Base-by-base conservation (phyloP, 2,329 filamentous ascomycete species). In the Colletotrichum aenigma region DNA sequence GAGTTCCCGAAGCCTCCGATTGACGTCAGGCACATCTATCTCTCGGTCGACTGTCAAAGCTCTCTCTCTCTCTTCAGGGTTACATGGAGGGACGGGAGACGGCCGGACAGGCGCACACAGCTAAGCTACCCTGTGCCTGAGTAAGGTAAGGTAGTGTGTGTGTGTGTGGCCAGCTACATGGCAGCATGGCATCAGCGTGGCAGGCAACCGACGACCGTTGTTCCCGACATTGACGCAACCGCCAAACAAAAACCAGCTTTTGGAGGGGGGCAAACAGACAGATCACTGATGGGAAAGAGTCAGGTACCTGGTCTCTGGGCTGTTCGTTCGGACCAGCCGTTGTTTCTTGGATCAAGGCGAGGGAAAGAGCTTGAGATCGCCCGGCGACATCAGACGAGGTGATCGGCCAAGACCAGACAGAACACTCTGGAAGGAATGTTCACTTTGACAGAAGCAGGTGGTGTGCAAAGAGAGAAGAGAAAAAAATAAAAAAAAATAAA, bases 1-100 rank as follows among this genome's bases (percentile, higher is more conserved):
- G 73, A 61, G 73, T 65, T 69, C 64, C 73, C 74, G 74, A 76
- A 74, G 64, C 55, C 70, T 76, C 74, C 74, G 74, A 76, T 74
- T 76, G 74, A 76, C 74, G 74, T 76, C 74, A 76, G 58, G 70
- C 38, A 52, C 43, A 52, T 21, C 43, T 21, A 52, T 21, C 43
- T 52, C n/a, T 52, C n/a, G 13, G 38, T 48, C 18, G 38, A n/a
- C 9, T 52, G 10, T 52, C 43, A 52, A 52, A 52, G 43, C 43
- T 52, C n/a, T 12, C 5, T 48, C 36, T 38, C 15, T 16, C 43
- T 52, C 18, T 18, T 13, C 43, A 52, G 43, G 43, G 43, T 48
- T 48, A 21, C 43, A 65, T 65, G 71, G 66, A 71, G 58, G 66
- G 67, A 71, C 71, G 66, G 71, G 71, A 74, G 67, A 32, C 26